These are phyloP conservation scores for Dactylellina sp. DNA, from an alignment of 2,329 filamentous ascomycete species.

Conservation along the genomic window DNA sequence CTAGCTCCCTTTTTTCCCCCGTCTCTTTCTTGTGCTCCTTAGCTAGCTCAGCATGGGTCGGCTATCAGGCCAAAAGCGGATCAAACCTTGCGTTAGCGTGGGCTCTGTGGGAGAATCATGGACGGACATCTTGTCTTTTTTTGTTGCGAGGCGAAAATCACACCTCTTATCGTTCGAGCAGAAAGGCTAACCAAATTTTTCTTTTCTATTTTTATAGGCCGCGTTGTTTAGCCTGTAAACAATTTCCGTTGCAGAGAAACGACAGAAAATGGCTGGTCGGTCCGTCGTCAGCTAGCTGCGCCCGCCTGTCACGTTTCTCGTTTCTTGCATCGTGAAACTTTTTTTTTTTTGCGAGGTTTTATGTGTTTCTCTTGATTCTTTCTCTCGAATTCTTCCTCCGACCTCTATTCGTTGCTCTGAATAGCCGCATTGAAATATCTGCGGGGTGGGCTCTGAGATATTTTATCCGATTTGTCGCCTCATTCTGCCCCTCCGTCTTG, in stretches of 20 bases:
- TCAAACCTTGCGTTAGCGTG: constrained; percentile 36
- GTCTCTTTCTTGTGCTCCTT: not conserved
- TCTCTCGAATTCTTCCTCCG: not conserved
- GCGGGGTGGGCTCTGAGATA: too few relatives aligned
- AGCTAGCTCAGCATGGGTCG: constrained; percentile 4
- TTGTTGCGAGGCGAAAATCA: not conserved
- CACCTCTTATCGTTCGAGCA: not conserved
- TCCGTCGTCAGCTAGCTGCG: constrained; percentile 32
- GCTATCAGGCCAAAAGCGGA: constrained; percentile 23
- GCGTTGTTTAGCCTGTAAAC: constrained; percentile 52
- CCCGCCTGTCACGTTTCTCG: not conserved
- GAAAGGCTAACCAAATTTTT: constrained; percentile 34
- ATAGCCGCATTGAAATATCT: not conserved
- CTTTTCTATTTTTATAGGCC: constrained; percentile 55
- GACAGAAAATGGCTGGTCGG: not conserved
- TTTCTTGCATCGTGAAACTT: too few relatives aligned
- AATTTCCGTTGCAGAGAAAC: not conserved
- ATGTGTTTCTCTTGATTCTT: not conserved
- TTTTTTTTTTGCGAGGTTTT: not conserved
- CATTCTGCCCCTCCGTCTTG: not conserved
- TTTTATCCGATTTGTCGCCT: constrained; percentile 1
- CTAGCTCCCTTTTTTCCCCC: not conserved
- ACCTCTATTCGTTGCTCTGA: not conserved
- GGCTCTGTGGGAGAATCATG: constrained; percentile 16
- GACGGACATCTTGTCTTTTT: constrained; percentile 18